Base-by-base conservation (phyloP, 1,284 basidiomycete genomes). In the Fomitopsis schrenkii region DNA sequence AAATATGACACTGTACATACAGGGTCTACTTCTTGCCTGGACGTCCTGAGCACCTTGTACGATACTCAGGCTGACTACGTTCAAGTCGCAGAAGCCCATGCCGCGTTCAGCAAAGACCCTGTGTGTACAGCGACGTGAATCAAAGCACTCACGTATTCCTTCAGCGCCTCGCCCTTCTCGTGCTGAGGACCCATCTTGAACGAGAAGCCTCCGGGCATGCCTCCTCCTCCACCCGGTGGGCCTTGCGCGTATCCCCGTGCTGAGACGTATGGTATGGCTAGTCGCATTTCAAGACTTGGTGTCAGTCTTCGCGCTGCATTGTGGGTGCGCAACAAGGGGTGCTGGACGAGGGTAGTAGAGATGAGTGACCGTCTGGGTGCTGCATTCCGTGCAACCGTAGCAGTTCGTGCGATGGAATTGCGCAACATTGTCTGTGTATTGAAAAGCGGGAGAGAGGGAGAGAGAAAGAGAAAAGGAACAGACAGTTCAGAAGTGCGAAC, bases 151-250 rank as follows among this genome's bases (percentile, higher is more conserved):
- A 91, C 90, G 70, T 87, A 94, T 84, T 94, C 88, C 69, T 92
- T 92, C 70, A 95, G 75, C 1, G 91, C 89, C 26, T 92, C 91
- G 10, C 93, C 93, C 70, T 93, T 93, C 74, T 88, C 78, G 26
- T 75, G 74, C 63, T 84, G 83, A 60, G 83, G 83, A 58, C 79
- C 80, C 55, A 83, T 80, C 58, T 83, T 67, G 67, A 88, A 83
- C 17, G 83, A 83, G 2, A 86, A 40, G 52, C 52, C 52, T 36
- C 52, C 52, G 8, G 52, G 85, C 66, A 87, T 83, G 2, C 83
- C 83, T 35, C 73, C 72, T 17, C 70, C 70, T 26, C 74, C 75
- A 17, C 78, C 76, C 0, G 74, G 70, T 2, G 74, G 75, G 0
- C 59, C 68, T 55, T 75, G 74, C 4, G 76, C 74, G 66, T 77